Base-by-base conservation (phyloP, 2,329 filamentous ascomycete genomes). In the Fusarium verrucosum region DNA sequence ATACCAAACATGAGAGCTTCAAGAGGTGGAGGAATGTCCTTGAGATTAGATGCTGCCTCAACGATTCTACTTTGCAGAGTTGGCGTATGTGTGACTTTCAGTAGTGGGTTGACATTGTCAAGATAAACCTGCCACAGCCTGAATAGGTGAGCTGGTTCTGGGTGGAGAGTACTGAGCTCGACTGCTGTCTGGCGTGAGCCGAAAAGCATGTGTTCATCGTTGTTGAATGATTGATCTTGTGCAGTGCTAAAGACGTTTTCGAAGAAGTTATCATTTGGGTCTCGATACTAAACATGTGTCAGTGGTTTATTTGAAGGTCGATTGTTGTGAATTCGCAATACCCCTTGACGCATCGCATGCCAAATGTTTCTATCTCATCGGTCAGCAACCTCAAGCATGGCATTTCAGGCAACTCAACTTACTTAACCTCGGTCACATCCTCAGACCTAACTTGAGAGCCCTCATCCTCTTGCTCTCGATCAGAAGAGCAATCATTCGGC, bases 61-160 rank as follows among this genome's bases (percentile, higher is more conserved):
- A 87, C 78, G 7, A 89, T 80, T 4, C 78, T 79, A 2, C 70
- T 65, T 59, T 88, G 85, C 0, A 88, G 68, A 2, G 73, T 86
- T 0, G 86, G 85, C 0, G 81, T 79, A 64, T 89, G 86, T 0
- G 83, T 83, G 32, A 88, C 77, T 49, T 86, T 87, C n/a, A 87
- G 73, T 4, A 89, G 63, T 0, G 86, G 85, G 61, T 88, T 79
- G 46, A 88, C 81, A 36, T 86, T 86, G 25, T 87, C 80, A 1
- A 88, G 73, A 61, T 85, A 89, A 1, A 82, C 74, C 68, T 88
- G 85, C 85, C 86, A 89, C 1, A 85, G 73, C 22, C 75, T 71
- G 55, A 85, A 81, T 8, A 83, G 80, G 0, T 81, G 76, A 2
- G 77, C 74, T 0, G 77, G 76, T 0, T 77, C 69, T 0, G 82